Conservation (phyloP, 2,329 filamentous ascomycete species). For the Ophiocordyceps camponoti-leonardi region DNA sequence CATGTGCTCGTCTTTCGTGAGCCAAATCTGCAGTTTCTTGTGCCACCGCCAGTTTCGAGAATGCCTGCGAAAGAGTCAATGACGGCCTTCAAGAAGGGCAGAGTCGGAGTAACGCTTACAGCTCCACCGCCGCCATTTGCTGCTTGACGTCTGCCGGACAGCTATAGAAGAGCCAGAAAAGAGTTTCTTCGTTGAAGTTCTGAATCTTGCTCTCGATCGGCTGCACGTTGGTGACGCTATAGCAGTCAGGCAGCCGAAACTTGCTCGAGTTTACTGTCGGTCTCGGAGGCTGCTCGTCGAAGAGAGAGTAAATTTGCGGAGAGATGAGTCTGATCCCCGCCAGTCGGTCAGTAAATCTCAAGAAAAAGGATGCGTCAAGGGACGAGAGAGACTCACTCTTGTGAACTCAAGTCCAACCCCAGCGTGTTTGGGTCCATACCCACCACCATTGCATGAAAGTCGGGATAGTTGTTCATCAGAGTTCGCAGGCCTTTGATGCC, state of each 20-base stretch:
- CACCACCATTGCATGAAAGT: conserved; percentile 42
- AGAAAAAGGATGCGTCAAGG: background rate
- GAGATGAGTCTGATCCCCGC: conserved; percentile 29
- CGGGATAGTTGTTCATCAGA: conserved; percentile 45
- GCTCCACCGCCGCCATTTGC: conserved; percentile 42
- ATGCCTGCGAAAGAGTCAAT: conserved; percentile 22
- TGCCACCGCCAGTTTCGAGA: conserved; percentile 53
- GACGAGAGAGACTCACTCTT: conserved; percentile 29
- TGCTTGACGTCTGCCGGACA: conserved; percentile 46
- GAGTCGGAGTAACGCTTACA: conserved; percentile 24
- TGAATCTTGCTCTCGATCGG: conserved; percentile 47
- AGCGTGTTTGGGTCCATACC: conserved; percentile 41
- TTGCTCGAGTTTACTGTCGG: conserved; percentile 32
- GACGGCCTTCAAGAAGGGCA: background rate
- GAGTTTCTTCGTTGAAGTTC: conserved; percentile 51
- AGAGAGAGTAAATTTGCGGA: conserved; percentile 42
- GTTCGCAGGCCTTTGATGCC: conserved; percentile 46
- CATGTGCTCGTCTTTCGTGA: conserved; percentile 52
- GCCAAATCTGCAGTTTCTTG: conserved; percentile 47
- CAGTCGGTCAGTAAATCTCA: conserved; percentile 6
- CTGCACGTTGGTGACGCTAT: conserved; percentile 48
- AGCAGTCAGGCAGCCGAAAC: conserved; percentile 46
- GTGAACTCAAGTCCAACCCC: conserved; percentile 38
- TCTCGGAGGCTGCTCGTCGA: conserved; percentile 40
- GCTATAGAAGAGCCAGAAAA: conserved; percentile 56